Evolutionary conservation across 768 basidiomycete genomes (phyloP), one percentile per base, ranked within the genome.

Genomic region (Calocybe cyanea): DNA sequence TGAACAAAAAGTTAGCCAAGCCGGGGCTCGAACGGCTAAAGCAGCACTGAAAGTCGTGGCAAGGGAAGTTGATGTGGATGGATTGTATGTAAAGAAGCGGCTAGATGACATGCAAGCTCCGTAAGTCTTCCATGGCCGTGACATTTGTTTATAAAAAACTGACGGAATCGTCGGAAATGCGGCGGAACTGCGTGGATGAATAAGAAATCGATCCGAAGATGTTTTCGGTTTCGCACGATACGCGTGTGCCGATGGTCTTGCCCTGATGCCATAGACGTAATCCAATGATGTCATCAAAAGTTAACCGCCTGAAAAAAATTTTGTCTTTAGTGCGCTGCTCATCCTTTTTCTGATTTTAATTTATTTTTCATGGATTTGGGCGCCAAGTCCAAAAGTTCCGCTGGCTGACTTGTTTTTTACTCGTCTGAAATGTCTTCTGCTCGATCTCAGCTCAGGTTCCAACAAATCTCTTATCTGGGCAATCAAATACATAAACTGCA

Each of bases 21-120:
- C 69, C 4, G 66, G 66, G 9, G 66, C 66, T 8, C 68, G 64
- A 36, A 77, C 73, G 8, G 78, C 80, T n/a, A 74, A 68, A 50
- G 67, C 72, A 32, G 79, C 80, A 1, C 67, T 87, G 64, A 70
- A 69, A n/a, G 57, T 73, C 6, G 72, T 87, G n/a, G 71, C 76
- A 24, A 63, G 67, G 48, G 77, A 83, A 31, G 76, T 87, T 18
- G 85, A 86, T 48, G 67, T 66, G 44, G 74, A 84, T 52, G 85
- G 85, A 0, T 56, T 85, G 41, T 70, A 76, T 34, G 68, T 63
- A 8, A 58, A 60, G n/a, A 57, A 51, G 32, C 57, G 61, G 13
- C 21, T 45, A 18, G 54, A 31, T 20, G 55, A 69, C 51, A 48
- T 55, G 8, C 63, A 74, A 38, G 73, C 73, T 43, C 63, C 66